phyloP scores from a whole-genome alignment of 108 stramenopile genomes.

The Schizochytrium sp. region DNA sequence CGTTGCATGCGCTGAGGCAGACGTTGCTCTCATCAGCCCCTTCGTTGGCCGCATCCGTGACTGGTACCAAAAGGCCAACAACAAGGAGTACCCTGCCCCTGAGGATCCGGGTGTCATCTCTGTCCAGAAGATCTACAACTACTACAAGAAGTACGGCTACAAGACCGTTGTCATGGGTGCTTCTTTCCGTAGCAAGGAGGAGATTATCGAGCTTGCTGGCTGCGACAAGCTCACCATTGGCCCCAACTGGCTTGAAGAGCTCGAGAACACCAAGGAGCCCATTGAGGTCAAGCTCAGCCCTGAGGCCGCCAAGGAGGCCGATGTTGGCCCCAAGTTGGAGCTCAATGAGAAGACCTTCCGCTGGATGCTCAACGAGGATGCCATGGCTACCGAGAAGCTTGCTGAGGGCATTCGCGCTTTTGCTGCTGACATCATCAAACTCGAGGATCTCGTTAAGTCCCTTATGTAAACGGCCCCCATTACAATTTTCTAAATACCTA shows the following conservation, averaged over 20 bases:
- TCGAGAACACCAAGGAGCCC: constrained; percentile 76
- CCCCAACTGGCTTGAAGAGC: constrained; percentile 81
- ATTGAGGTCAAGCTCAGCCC: constrained; percentile 20
- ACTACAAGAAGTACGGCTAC: constrained; percentile 96
- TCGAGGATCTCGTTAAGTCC: constrained; percentile 86
- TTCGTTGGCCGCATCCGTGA: constrained; percentile 97
- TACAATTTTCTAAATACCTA: no score
- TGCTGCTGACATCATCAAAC: constrained; percentile 89
- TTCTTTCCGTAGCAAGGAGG: constrained; percentile 84
- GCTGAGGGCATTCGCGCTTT: constrained; percentile 92
- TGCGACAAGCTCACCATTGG: constrained; percentile 79
- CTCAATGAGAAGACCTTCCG: constrained; percentile 90
- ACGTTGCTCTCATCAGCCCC: constrained; percentile 92
- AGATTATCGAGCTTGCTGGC: constrained; percentile 76
- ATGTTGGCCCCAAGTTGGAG: constrained; percentile 82
- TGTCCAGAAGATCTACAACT: constrained; percentile 89
- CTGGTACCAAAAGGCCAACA: constrained; percentile 88
- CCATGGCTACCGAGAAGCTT: constrained; percentile 91
- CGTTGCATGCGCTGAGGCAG: constrained; percentile 92
- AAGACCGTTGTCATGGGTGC: constrained; percentile 97
- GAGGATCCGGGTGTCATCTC: constrained; percentile 91
- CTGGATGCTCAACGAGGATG: constrained; percentile 90
- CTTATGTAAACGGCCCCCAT: background rate
- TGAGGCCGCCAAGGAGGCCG: constrained; percentile 84
- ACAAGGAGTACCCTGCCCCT: constrained; percentile 76